Conservation (phyloP, 2,329 filamentous ascomycete species). For the Seiridium cupressi region DNA sequence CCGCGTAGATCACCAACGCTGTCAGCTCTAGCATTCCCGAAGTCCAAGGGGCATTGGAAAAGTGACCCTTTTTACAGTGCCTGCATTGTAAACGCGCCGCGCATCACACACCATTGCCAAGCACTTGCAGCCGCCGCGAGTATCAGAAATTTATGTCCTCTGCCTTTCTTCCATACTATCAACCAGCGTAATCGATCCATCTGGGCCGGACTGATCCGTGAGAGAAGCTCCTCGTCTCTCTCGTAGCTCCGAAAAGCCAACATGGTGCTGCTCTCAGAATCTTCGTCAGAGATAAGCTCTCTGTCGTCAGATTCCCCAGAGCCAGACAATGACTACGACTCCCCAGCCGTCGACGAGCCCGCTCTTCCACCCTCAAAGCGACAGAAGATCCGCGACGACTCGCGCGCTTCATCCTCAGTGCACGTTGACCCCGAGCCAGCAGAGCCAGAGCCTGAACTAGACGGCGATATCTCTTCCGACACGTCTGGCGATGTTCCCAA, state of each 20-base stretch:
- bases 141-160: not conserved
- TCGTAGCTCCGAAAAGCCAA: not conserved
- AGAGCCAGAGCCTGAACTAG: slow-evolving; percentile 36
- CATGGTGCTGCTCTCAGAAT: slow-evolving; percentile 23
- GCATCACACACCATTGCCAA: not conserved
- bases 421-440: slow-evolving; percentile 46
- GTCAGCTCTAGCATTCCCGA: not conserved
- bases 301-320: slow-evolving; percentile 29
- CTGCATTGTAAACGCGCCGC: too few relatives aligned
- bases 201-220: too few relatives aligned
- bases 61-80: not conserved
- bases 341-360: slow-evolving; percentile 9
- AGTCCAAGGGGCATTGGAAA: not conserved
- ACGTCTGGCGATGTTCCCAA: slow-evolving; percentile 82
- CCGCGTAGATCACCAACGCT: not conserved
- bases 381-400: slow-evolving; percentile 32
- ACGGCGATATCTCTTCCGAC: slow-evolving; percentile 80
- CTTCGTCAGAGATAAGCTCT: slow-evolving; percentile 30
- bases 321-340: slow-evolving; percentile 23
- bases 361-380: slow-evolving; percentile 31
- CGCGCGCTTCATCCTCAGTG: slow-evolving; percentile 45
- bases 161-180: too few relatives aligned
- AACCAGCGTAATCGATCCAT: too few relatives aligned
- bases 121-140: not conserved
- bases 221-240: not conserved